A percentile compares a stretch with the other conserved stretches of the same genome.
Conservation (phyloP, 148 eudicot genomes). For the Chenopodium album region DNA sequence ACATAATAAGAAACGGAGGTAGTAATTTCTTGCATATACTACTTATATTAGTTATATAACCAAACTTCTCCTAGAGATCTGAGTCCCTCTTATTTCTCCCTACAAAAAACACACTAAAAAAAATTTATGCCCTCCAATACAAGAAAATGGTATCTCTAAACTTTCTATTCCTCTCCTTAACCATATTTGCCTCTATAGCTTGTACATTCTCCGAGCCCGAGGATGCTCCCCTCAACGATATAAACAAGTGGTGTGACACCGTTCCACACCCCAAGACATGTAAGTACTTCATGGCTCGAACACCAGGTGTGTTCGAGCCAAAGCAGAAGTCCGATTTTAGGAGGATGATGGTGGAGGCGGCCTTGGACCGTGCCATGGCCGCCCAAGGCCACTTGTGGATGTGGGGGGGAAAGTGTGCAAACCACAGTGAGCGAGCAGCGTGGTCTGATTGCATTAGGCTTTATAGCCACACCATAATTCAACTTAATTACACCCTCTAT, state of each 20-base stretch:
- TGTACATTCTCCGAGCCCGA: not conserved
- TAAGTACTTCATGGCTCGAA: conserved; percentile 43
- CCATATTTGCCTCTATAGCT: conserved; percentile 12
- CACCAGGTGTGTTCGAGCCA: conserved; percentile 28
- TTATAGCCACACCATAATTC: conserved; percentile 47
- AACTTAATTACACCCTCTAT: conserved; percentile 50
- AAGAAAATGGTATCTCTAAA: conserved; percentile 19
- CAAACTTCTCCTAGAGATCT: conserved; percentile 17
- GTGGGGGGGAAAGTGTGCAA: conserved; percentile 35
- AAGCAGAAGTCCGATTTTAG: conserved; percentile 44
- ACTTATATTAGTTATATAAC: not conserved
- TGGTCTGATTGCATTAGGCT: conserved; percentile 62
- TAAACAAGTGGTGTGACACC: conserved; percentile 53
- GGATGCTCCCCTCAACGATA: conserved; percentile 21
- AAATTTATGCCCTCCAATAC: not conserved
- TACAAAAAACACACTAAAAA: not conserved
- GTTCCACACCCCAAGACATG: conserved; percentile 50
- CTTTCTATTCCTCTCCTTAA: conserved; percentile 5
- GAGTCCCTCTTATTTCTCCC: conserved; percentile 15
- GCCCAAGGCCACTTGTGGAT: conserved; percentile 39
- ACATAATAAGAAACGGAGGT: too few species aligned
- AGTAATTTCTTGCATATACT: not conserved
- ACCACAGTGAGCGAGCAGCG: conserved; percentile 41
- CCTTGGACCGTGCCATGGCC: conserved; percentile 39
- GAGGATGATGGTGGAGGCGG: conserved; percentile 47